Evolutionary conservation across 352 stramenopile genomes (phyloP).

Genomic region (Pythium plurisporium): DNA sequence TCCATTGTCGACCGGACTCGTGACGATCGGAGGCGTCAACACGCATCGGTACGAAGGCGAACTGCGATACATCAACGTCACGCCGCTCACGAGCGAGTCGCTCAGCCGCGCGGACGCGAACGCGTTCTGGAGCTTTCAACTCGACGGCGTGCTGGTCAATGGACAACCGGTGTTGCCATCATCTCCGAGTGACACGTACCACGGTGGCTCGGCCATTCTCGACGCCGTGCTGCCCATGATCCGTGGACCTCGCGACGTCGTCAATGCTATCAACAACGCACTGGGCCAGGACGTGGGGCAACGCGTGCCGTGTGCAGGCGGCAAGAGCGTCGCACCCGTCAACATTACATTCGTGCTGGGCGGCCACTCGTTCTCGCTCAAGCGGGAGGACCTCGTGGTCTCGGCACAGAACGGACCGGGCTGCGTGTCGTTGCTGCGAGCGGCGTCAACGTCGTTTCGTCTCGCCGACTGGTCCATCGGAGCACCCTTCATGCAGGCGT

Average conservation of each 20-base stretch:
- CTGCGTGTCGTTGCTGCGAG: constrained; percentile 6
- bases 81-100: not conserved
- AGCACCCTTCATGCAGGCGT: constrained; percentile 15
- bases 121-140: constrained; percentile 2
- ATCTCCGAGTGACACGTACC: not conserved
- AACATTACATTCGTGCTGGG: constrained; percentile 6
- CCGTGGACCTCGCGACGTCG: constrained; percentile 1
- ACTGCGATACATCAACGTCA: constrained; percentile 9
- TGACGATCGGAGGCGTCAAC: constrained; percentile 12
- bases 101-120: not conserved
- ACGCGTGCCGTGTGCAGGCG: not conserved
- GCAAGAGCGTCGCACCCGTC: not conserved
- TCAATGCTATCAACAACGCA: constrained; percentile 12
- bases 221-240: constrained; percentile 9
- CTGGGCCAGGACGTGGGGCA: constrained; percentile 1
- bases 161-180: not conserved
- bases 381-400: constrained; percentile 1
- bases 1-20: constrained; percentile 6
- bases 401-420: not conserved
- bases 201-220: constrained; percentile 1
- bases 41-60: constrained; percentile 1
- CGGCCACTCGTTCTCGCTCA: not conserved
- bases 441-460: not conserved
- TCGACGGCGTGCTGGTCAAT: constrained; percentile 10
- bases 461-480: constrained; percentile 10